Evolutionary conservation across 1,284 basidiomycete species (phyloP).

Genomic region (Microbotryum silenes-acaulis): DNA sequence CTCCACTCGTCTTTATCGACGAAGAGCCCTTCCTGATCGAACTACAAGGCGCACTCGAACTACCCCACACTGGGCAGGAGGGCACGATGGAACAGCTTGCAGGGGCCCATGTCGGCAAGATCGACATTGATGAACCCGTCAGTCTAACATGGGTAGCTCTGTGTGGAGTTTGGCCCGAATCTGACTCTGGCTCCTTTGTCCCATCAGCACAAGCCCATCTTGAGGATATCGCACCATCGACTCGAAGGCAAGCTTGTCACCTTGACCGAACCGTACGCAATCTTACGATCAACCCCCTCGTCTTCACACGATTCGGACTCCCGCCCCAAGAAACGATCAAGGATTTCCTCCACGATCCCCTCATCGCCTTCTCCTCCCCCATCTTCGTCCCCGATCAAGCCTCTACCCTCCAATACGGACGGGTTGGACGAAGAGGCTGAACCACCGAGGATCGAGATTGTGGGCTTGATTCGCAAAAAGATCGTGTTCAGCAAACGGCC

Average conservation of each 20-base stretch:
- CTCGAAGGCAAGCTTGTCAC: slow-evolving; percentile 33
- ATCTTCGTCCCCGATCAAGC: background rate
- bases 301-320: background rate
- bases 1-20: slow-evolving; percentile 29
- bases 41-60: slow-evolving; percentile 33
- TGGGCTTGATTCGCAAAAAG: slow-evolving; percentile 29
- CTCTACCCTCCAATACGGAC: background rate
- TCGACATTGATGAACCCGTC: slow-evolving; percentile 34
- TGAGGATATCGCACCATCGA: slow-evolving; percentile 34
- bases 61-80: slow-evolving; percentile 3
- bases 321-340: background rate
- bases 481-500: slow-evolving; percentile 34
- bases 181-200: background rate
- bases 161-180: background rate
- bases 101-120: slow-evolving; percentile 30
- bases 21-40: slow-evolving; percentile 34
- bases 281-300: slow-evolving; percentile 26
- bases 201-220: slow-evolving; percentile 30
- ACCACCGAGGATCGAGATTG: slow-evolving; percentile 20
- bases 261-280: slow-evolving; percentile 29
- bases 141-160: background rate
- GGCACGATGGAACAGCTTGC: background rate
- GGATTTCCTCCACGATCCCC: background rate
- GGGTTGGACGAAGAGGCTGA: background rate
- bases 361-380: background rate